Base-by-base conservation (phyloP, 83 land plant species). In the Picea mariana region DNA sequence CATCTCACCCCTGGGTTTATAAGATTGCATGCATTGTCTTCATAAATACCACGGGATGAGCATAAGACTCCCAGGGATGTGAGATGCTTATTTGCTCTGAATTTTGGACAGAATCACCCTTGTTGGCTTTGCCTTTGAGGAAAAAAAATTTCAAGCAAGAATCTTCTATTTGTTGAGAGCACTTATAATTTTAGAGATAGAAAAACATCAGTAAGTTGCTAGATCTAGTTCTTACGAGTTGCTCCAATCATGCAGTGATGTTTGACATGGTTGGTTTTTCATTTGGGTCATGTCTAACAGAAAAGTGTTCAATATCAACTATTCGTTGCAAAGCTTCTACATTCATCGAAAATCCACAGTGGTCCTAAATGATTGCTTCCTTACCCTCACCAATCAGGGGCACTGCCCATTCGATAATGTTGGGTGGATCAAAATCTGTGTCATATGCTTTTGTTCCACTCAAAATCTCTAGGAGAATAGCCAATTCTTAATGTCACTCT, bases 391-490 rank as follows among this genome's bases (percentile, higher is more conserved):
- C 83, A 24, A 90, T 87, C 24, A 82, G 58, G 4, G 89, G 91
- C 38, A 82, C 80, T 20, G 90, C 94, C 94, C 92, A 91, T 47
- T 91, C 90, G 26, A 89, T 85, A 58, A 90, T 82, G 49, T 80
- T 76, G 7, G 91, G 80, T 67, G 93, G 90, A 67, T 52, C 40
- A 77, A 62, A 88, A 23, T 87, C 89, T 9, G 26, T 79, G 66
- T 89, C 92, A 72, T 84, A 88, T 4, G 84, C 88, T 60, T 89
- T 91, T 60, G 94, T 82, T 27, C 93, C 95, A 62, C 88, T 86
- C 4, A 93, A 72, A 81, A 93, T 84, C 82, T 93, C 94, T 20
- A 93, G 87, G 67, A 93, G 75, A 42, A 93, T 89, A 24, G 90
- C 83, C 40, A 90, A 81, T 81, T 80, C 76, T 86, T 86, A 6